A percentile compares a stretch with the other conserved stretches of the same genome.
phyloP scores from a whole-genome alignment of 768 basidiomycete species.

The Suillus alpinus region DNA sequence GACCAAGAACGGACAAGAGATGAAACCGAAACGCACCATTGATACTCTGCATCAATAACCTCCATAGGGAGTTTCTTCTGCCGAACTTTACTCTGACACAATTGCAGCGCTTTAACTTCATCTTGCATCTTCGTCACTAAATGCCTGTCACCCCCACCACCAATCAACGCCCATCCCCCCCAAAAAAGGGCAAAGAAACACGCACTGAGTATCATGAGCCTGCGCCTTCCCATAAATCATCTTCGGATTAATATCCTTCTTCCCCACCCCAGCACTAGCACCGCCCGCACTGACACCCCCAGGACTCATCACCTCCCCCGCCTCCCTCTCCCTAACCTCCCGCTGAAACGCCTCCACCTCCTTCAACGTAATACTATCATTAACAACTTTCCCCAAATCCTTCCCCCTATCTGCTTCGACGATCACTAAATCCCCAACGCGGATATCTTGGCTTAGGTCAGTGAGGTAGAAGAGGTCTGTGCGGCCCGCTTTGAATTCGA shows the following conservation, averaged over 20 bases:
- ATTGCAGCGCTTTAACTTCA: conserved; percentile 86
- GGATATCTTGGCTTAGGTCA: conserved; percentile 61
- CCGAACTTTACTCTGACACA: conserved; percentile 89
- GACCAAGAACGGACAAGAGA: not conserved
- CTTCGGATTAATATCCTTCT: conserved; percentile 97
- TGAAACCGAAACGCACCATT: conserved; percentile 62
- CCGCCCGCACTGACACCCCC: conserved; percentile 37
- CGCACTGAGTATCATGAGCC: conserved; percentile 77
- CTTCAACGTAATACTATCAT: conserved; percentile 84
- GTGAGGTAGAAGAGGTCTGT: conserved; percentile 93
- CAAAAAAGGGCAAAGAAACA: conserved; percentile 18
- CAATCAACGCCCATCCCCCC: conserved; percentile 2
- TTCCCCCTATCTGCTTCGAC: conserved; percentile 96
- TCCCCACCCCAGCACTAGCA: conserved; percentile 34
- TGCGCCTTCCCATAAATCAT: conserved; percentile 90
- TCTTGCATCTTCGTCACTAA: conserved; percentile 84
- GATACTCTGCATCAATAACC: conserved; percentile 97
- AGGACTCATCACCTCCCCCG: conserved; percentile 44
- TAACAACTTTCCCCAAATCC: conserved; percentile 89
- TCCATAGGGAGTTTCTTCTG: conserved; percentile 98
- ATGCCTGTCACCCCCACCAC: conserved; percentile 41
- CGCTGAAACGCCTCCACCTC: conserved; percentile 92
- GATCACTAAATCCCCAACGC: conserved; percentile 89
- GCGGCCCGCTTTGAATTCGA: conserved; percentile 96
- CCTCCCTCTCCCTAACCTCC: conserved; percentile 62